A percentile compares a stretch with the other conserved stretches of the same genome.
Evolutionary conservation across 1,139 yeast species (phyloP).

Genomic region (Blastobotrys proliferans): DNA sequence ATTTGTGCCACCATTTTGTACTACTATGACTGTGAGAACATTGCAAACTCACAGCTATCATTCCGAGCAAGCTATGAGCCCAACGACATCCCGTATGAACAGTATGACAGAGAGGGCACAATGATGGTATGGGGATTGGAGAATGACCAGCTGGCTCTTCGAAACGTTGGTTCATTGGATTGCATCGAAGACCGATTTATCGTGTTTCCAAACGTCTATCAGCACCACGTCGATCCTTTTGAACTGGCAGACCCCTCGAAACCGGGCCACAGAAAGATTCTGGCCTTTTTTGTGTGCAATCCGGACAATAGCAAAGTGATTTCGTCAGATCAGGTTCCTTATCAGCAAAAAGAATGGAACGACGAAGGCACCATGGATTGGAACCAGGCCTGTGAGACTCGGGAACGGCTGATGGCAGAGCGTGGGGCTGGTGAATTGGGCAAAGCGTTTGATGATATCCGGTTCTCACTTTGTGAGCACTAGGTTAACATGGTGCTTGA

Average conservation of each 20-base stretch:
- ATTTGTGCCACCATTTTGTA: conserved; percentile 44
- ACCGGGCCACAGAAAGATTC: conserved; percentile 41
- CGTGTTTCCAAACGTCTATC: conserved; percentile 42
- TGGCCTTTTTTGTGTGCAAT: conserved; percentile 43
- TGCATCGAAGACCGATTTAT: conserved; percentile 35
- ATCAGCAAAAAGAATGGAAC: conserved; percentile 40
- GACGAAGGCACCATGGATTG: too few relatives aligned
- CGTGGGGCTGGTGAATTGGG: too few relatives aligned
- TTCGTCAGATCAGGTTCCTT: conserved; percentile 40
- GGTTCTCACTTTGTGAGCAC: too few relatives aligned
- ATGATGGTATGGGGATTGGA: conserved; percentile 33
- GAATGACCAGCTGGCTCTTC: too few relatives aligned
- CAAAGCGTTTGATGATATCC: too few relatives aligned
- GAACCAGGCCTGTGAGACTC: too few relatives aligned
- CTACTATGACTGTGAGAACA: conserved; percentile 44
- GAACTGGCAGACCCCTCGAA: conserved; percentile 38
- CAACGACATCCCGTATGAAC: conserved; percentile 39
- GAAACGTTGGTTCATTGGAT: conserved; percentile 31
- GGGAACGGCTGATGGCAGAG: too few relatives aligned
- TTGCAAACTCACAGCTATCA: conserved; percentile 37
- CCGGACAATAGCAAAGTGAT: conserved; percentile 37
- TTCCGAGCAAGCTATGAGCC: conserved; percentile 32
- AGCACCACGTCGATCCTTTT: conserved; percentile 43
- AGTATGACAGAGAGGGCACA: conserved; percentile 34
- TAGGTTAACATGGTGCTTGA: too few relatives aligned